Evolutionary conservation across 768 basidiomycete genomes (phyloP), one percentile per base, ranked within the genome.

Genomic region (Lactarius akahatsu): DNA sequence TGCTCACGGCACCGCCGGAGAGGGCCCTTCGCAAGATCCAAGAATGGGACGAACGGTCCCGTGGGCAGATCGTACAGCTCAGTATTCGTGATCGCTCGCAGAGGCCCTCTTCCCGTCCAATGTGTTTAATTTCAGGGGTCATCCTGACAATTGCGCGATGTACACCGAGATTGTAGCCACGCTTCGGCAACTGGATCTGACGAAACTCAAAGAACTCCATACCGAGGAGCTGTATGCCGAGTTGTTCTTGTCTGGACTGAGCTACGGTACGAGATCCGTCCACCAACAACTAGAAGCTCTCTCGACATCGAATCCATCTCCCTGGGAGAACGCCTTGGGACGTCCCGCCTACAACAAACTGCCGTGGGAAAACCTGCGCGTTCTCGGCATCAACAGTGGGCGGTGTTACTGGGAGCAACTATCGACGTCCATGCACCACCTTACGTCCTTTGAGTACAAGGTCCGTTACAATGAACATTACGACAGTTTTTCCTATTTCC

Each of bases 41-140:
- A 57, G 63, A 80, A n/a, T 92, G 90, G 90, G 75, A 83, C 54
- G 74, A 80, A 59, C 84, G 85, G 34, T 84, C 89, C 23, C 76
- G 77, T 50, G 82, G 83, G 2, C 75, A 75, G 30, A 81, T 92
- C 15, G 41, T 66, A 40, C 62, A 68, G 23, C 57, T 67, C 30
- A 47, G 30, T 20, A 40, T 67, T 34, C 41, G 57, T 15, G 32
- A 43, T 63, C 66, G 41, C 57, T 63, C 16, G 62, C 32, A 10
- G 15, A 40, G 75, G 80, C 10, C 67, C 61, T 28, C 41, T 80
- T 18, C 65, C 69, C 3, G 57, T 43, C 13, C 61, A 45, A 4
- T 15, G 15, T 36, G 58, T 63, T 16, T n/a, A 0, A 10, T 16
- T 1, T 1, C 30, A 26, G 1, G 4, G 3, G 3, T 13, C 65